These are phyloP conservation scores for Dryas alaskensis DNA, from an alignment of 306 rosid genomes.

Conservation along the genomic window DNA sequence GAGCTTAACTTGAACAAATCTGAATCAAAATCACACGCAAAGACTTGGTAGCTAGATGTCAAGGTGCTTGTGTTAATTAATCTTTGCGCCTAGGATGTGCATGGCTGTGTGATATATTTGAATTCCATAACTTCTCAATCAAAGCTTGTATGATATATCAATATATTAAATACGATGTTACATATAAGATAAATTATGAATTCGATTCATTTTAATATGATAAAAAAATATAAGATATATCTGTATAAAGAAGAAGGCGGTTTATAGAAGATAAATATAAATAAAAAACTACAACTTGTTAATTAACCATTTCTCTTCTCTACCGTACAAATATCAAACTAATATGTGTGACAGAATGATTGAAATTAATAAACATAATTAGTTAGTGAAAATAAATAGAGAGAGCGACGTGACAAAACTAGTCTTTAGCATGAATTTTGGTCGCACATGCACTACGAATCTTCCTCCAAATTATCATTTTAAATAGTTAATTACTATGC, in stretches of 20 bases:
- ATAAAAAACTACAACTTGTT: neutral
- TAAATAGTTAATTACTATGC: neutral
- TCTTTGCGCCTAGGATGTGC: too few species aligned
- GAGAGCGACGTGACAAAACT: neutral
- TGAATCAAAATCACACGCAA: neutral
- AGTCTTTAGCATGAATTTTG: neutral
- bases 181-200: too few species aligned
- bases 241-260: neutral
- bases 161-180: too few species aligned
- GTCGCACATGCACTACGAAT: neutral
- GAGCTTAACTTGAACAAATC: neutral
- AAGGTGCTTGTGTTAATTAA: neutral
- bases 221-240: too few species aligned
- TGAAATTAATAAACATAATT: neutral
- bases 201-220: too few species aligned
- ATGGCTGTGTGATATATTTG: too few species aligned
- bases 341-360: neutral
- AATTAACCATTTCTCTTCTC: neutral
- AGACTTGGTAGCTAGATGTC: neutral
- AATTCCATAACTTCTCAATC: too few species aligned
- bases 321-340: neutral
- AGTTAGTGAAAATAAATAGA: neutral
- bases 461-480: neutral
- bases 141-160: too few species aligned
- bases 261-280: neutral